A percentile compares a stretch with the other conserved stretches of the same genome.
Conservation (phyloP, 2,329 filamentous ascomycete genomes). For the Fusarium fracticaudum region DNA sequence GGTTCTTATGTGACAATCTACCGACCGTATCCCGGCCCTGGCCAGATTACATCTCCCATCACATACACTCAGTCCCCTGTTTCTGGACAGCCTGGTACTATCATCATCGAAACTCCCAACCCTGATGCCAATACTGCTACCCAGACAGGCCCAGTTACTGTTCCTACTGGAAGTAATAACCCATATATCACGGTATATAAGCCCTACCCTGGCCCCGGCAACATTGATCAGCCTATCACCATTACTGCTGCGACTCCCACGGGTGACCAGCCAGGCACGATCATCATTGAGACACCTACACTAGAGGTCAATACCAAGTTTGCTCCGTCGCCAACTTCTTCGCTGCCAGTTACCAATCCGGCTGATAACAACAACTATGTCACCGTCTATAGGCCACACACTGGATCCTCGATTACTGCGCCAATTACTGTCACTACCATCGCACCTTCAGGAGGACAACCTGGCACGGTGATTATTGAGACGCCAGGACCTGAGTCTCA, state of each 20-base stretch:
- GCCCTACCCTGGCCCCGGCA: conserved; percentile 29
- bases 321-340: not conserved
- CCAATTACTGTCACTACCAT: conserved; percentile 33
- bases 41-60: conserved; percentile 13
- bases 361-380: conserved; percentile 7
- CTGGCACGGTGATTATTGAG: conserved; percentile 30
- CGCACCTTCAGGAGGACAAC: conserved; percentile 28
- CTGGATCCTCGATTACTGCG: conserved; percentile 19
- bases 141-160: conserved; percentile 13
- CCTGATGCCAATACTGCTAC: conserved; percentile 17
- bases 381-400: conserved; percentile 27
- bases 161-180: conserved; percentile 13
- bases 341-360: conserved; percentile 4
- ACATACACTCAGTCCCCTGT: conserved; percentile 22
- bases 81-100: conserved; percentile 21
- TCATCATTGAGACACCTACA: conserved; percentile 32
- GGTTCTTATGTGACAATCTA: conserved; percentile 28
- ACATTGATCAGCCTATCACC: conserved; percentile 25
- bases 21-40: conserved; percentile 24
- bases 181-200: conserved; percentile 28
- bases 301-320: conserved; percentile 22
- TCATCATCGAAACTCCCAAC: conserved; percentile 31
- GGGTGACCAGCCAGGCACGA: conserved; percentile 21
- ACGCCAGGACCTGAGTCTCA: conserved; percentile 14
- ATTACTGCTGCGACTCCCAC: conserved; percentile 23